Evolutionary conservation across 2,329 filamentous ascomycete genomes (phyloP), one percentile per base, ranked within the genome.

Genomic region (Boeremia lycopersici): DNA sequence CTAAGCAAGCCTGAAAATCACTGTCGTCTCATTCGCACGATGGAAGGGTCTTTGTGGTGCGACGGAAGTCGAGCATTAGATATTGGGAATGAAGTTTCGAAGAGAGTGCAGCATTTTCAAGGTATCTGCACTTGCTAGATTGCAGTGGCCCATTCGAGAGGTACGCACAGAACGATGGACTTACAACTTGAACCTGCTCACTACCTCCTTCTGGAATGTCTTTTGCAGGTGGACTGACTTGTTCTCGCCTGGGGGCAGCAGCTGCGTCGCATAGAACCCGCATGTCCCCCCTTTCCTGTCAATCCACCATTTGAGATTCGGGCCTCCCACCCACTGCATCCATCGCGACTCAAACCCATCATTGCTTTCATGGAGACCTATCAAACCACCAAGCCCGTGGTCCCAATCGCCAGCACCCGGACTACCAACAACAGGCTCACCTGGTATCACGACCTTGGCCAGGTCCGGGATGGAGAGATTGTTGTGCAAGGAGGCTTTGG

Each of bases 261-360:
- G 54, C 50, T 71, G 68, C 9, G 59, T 64, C 9, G 60, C 67
- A 35, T 61, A 68, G 13, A 72, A 42, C 9, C 64, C 70, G 40
- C 64, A 67, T 7, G 64, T 60, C 1, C 61, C 63, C 7, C 59
- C 60, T 35, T 59, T 43, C n/a, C 63, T 59, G 41, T 72, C 69
- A 33, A 71, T 64, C 63, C 66, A 70, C 68, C 67, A 67, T 12
- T 59, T 63, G 40, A 62, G 43, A 45, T 63, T 65, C 3, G 65
- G 65, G 13, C 56, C 56, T 25, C 67, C 67, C 19, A 58, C 63
- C 66, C 64, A 67, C 11, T 62, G 53, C 42, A 67, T 12, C 53
- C 48, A 60, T 5, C 52, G 53, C 17, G 55, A 42, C 31, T 57
- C 54, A 9, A 66, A 53, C 1, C 54, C 56, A 17, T 53, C 53